Base-by-base conservation (phyloP, 163 green algal species). In the Volvox carteri region DNA sequence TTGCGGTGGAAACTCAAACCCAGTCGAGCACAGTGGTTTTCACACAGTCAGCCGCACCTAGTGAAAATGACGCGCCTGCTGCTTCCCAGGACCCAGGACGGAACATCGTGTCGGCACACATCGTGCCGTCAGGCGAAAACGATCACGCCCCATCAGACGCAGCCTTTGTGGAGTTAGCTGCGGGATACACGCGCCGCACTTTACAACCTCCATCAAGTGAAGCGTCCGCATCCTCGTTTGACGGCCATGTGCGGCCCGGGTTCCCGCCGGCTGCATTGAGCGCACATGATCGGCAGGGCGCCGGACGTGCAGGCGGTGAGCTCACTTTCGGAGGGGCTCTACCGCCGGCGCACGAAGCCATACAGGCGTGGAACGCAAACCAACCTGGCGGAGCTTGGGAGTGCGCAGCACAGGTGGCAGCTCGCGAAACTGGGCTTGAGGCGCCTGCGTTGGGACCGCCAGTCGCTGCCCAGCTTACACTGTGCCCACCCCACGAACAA, bases 161-260 rank as follows among this genome's bases (percentile, higher is more conserved):
- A 4, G 83, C 50, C 28, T 88, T 88, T n/a, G n/a, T 46, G 42
- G 83, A 88, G 25, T 37, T 88, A n/a, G 83, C 83, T 1, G 48
- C 52, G 4, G 83, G 44, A 23, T 88, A 88, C 83, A 73, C 42
- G 67, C 83, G 23, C 21, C 48, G 68, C 14, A 48, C 50, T 19
- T 62, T 88, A 39, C 68, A 81, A 44, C 42, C 65, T 16, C 46
- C 30, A 1, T 87, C 80, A 3, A 87, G 62, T 33, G 80, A 87
- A 39, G 48, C 19, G 12, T 87, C 80, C 0, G 33, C 30, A 23
- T 58, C 65, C 21, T 87, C 80, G 3, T 50, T 86, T 2, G 77
- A 44, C n/a, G 30, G 46, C 44, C n/a, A n/a, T n/a, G n/a, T n/a
- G n/a, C 8, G 23, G 73, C 42, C 28, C 0, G 42, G 42, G n/a